Percentiles rank a stretch among this genome's conserved stretches.
These are phyloP conservation scores for Abortiporus biennis DNA, from an alignment of 1,284 basidiomycete genomes.

Conservation along the genomic window DNA sequence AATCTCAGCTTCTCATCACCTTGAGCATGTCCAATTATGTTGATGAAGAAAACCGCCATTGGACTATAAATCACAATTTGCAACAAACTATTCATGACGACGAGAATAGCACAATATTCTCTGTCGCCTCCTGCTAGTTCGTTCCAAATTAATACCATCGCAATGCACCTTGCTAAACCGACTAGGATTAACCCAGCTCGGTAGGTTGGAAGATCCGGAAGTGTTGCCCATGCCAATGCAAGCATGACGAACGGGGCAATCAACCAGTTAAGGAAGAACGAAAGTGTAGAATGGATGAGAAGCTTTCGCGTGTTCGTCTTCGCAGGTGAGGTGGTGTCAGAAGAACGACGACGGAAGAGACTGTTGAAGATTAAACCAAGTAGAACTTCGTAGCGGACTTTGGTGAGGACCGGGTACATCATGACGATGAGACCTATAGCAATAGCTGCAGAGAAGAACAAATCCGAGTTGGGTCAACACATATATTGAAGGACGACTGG, in stretches of 20 bases:
- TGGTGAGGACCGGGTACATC: constrained; percentile 87
- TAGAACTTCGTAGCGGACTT: constrained; percentile 75
- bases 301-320: no score
- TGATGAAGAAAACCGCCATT: constrained; percentile 71
- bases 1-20: constrained; percentile 39
- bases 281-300: constrained; percentile 71
- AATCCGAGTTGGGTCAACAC: constrained; percentile 1
- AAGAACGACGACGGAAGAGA: no score
- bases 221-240: constrained; percentile 77
- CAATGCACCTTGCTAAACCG: constrained; percentile 56
- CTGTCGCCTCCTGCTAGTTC: constrained; percentile 70
- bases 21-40: constrained; percentile 52
- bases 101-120: constrained; percentile 74
- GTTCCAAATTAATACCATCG: constrained; percentile 87
- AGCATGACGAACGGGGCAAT: constrained; percentile 81
- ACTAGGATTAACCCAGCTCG: constrained; percentile 54
- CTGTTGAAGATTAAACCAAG: constrained; percentile 40
- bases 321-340: neutral
- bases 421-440: constrained; percentile 77
- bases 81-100: constrained; percentile 57
- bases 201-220: constrained; percentile 70
- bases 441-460: constrained; percentile 46
- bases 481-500: neutral
- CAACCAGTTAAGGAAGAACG: constrained; percentile 79
- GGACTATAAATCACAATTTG: constrained; percentile 81